Evolutionary conservation across 345 rosid genomes (phyloP).

Genomic region (Syzygium aromaticum): DNA sequence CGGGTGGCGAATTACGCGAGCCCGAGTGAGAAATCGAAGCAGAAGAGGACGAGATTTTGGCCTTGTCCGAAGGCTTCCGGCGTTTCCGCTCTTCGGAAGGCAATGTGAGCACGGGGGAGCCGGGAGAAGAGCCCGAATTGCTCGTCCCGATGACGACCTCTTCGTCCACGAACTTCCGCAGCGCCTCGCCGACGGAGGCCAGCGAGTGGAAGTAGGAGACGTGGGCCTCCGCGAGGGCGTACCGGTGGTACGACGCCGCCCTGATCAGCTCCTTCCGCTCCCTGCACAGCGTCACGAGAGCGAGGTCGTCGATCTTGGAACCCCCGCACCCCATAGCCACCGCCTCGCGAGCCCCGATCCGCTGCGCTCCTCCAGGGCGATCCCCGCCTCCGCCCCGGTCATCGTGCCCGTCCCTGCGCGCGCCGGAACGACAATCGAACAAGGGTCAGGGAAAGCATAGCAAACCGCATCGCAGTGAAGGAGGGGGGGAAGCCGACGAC

Average conservation of each 20-base stretch:
- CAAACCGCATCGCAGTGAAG: not conserved
- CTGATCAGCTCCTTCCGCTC: conserved; percentile 65
- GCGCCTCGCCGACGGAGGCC: conserved; percentile 65
- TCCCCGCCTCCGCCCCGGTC: not conserved
- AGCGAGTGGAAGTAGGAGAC: conserved; percentile 65
- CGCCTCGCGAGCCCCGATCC: not conserved
- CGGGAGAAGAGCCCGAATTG: conserved; percentile 17
- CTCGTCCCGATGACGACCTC: conserved; percentile 47
- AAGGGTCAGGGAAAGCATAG: not conserved
- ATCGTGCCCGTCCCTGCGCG: conserved; percentile 7
- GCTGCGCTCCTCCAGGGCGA: not conserved
- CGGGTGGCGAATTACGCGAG: conserved; percentile 7
- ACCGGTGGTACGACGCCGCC: conserved; percentile 65
- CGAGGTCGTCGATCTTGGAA: conserved; percentile 74
- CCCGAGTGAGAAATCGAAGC: conserved; percentile 56
- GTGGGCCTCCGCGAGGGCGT: conserved; percentile 85
- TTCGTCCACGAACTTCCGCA: conserved; percentile 72
- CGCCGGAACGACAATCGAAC: not conserved
- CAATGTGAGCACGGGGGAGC: conserved; percentile 72
- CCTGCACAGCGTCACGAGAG: conserved; percentile 65
- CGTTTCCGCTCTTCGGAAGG: conserved; percentile 65
- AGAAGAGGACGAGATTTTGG: conserved; percentile 32
- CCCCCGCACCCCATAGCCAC: conserved; percentile 85
- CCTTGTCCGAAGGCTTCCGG: not conserved
- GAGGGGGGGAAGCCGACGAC: not conserved